Percentiles rank a stretch among this genome's conserved stretches.
Evolutionary conservation across 1,284 basidiomycete species (phyloP).

Genomic region (Pseudozyma hubeiensis): DNA sequence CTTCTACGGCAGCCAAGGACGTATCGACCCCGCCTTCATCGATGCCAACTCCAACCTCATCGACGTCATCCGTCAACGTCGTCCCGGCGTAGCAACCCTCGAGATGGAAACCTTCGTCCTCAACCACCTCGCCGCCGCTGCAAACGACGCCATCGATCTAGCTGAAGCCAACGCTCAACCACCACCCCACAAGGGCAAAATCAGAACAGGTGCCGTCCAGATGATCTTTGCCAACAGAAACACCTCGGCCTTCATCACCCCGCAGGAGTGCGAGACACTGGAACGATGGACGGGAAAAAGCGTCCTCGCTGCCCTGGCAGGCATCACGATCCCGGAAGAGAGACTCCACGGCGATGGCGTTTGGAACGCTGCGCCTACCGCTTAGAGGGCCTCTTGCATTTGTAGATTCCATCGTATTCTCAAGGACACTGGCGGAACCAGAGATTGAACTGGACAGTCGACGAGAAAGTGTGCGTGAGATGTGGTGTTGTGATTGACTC

Average conservation of each 20-base stretch:
- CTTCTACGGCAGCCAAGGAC: constrained; percentile 86
- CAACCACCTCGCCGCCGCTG: constrained; percentile 57
- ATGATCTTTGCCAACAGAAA: constrained; percentile 85
- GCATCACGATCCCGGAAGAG: constrained; percentile 49
- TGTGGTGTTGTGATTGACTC: constrained; percentile 42
- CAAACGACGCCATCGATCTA: constrained; percentile 47
- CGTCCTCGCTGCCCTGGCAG: constrained; percentile 72
- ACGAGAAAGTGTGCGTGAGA: constrained; percentile 13
- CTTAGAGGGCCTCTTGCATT: not conserved
- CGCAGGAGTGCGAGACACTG: constrained; percentile 75
- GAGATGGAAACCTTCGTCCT: constrained; percentile 68
- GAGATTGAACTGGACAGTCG: not conserved
- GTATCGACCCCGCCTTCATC: constrained; percentile 78
- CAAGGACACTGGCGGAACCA: too few species aligned
- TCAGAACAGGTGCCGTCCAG: constrained; percentile 81
- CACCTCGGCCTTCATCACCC: constrained; percentile 81
- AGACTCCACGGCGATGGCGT: constrained; percentile 50
- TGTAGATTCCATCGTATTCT: too few species aligned
- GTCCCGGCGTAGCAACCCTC: constrained; percentile 71
- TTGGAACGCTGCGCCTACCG: constrained; percentile 24
- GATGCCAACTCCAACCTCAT: constrained; percentile 80
- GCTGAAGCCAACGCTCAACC: constrained; percentile 15
- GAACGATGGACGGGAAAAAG: constrained; percentile 77
- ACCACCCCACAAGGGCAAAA: constrained; percentile 69
- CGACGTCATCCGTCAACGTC: constrained; percentile 71